Evolutionary conservation across 2,329 filamentous ascomycete species (phyloP).

Genomic region (Plenodomus tracheiphilus): DNA sequence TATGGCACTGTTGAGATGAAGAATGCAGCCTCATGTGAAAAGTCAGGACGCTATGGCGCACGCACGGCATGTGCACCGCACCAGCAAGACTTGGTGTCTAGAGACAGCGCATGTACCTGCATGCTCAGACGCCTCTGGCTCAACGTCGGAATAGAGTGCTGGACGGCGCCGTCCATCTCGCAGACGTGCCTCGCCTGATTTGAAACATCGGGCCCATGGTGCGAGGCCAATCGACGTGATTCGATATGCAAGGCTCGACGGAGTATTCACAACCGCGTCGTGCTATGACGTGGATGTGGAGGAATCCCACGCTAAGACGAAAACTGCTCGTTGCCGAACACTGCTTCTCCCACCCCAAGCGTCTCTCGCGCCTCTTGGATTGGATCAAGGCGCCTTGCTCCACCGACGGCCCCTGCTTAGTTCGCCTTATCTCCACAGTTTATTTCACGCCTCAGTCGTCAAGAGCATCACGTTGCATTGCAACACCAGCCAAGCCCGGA

Average conservation of each 20-base stretch:
- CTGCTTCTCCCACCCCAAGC: slow-evolving; percentile 29
- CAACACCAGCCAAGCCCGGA: slow-evolving; percentile 35
- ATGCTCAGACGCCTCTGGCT: slow-evolving; percentile 1
- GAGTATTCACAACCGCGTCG: not conserved
- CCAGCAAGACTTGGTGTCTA: not conserved
- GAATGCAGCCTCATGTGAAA: slow-evolving; percentile 19
- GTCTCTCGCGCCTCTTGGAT: slow-evolving; percentile 27
- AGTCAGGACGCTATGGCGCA: slow-evolving; percentile 14
- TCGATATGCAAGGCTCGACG: not conserved
- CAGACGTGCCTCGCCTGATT: not conserved
- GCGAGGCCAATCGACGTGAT: not conserved
- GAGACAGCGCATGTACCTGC: slow-evolving; percentile 10
- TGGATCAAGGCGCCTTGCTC: slow-evolving; percentile 24
- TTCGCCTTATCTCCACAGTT: slow-evolving; percentile 31
- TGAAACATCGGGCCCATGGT: not conserved
- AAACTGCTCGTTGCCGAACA: slow-evolving; percentile 24
- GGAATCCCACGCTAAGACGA: slow-evolving; percentile 20
- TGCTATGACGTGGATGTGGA: slow-evolving; percentile 27
- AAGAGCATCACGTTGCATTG: slow-evolving; percentile 22
- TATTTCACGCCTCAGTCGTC: slow-evolving; percentile 29
- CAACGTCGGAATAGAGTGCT: not conserved
- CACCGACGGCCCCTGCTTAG: slow-evolving; percentile 29
- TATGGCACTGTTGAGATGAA: slow-evolving; percentile 24
- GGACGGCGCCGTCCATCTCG: not conserved
- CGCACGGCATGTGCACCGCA: slow-evolving; percentile 12